Percentiles rank a stretch among this genome's conserved stretches.
Conservation (phyloP, 2,329 filamentous ascomycete genomes). For the Aspergillus sp. region DNA sequence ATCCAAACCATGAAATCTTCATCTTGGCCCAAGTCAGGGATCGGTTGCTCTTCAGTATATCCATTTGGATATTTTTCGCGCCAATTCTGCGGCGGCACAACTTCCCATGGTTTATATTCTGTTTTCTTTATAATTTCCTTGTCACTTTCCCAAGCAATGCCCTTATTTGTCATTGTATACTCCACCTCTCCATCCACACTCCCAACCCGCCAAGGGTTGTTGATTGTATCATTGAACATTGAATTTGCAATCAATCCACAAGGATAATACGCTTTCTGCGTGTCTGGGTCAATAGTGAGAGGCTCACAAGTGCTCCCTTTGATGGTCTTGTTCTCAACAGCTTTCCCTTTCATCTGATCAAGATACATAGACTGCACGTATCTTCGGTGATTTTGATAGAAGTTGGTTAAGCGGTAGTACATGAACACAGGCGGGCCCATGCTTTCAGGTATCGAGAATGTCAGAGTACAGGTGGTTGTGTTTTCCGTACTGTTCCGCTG, state of each 20-base stretch:
- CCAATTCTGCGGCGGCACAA: slow-evolving; percentile 87
- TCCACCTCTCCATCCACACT: slow-evolving; percentile 45
- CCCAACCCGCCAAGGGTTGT: slow-evolving; percentile 50
- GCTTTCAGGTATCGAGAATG: slow-evolving; percentile 71
- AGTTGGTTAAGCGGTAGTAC: slow-evolving; percentile 95
- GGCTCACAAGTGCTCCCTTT: slow-evolving; percentile 67
- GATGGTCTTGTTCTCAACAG: slow-evolving; percentile 56
- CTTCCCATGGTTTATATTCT: slow-evolving; percentile 57
- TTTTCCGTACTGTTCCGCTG: slow-evolving; percentile 21
- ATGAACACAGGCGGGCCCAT: slow-evolving; percentile 78
- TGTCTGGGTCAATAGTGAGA: slow-evolving; percentile 48
- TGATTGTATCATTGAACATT: slow-evolving; percentile 89
- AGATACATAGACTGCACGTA: slow-evolving; percentile 87
- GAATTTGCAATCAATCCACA: slow-evolving; percentile 97
- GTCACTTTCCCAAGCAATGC: slow-evolving; percentile 84
- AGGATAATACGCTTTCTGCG: slow-evolving; percentile 74
- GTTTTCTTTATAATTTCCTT: slow-evolving; percentile 68
- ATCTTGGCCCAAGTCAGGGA: slow-evolving; percentile 66
- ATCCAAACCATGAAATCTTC: slow-evolving; percentile 98
- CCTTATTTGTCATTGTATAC: slow-evolving; percentile 70
- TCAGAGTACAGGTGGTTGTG: slow-evolving; percentile 60
- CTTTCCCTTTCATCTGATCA: slow-evolving; percentile 71
- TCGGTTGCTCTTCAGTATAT: slow-evolving; percentile 56
- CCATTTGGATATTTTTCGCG: slow-evolving; percentile 58
- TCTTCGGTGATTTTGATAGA: slow-evolving; percentile 96